Evolutionary conservation across 257 asterid genomes (phyloP).

Genomic region (Asclepias syriaca): DNA sequence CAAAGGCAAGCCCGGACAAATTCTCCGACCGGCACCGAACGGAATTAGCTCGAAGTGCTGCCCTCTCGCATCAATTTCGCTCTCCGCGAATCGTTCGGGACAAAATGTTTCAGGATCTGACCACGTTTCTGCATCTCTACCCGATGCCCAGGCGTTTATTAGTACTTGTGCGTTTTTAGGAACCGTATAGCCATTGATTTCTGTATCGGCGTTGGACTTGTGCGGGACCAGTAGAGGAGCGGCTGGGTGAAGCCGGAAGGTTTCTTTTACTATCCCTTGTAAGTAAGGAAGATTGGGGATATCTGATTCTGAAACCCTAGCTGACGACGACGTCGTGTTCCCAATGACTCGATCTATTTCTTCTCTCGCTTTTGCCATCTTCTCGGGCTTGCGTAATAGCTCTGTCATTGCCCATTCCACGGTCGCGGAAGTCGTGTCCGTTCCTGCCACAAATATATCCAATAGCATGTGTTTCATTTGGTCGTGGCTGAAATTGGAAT

Average conservation of each 20-base stretch:
- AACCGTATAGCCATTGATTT: neutral
- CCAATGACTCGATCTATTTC: constrained; percentile 18
- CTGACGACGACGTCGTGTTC: neutral
- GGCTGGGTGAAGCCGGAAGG: no score
- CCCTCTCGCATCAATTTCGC: constrained; percentile 25
- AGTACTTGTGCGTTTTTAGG: constrained; percentile 29
- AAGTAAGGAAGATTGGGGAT: neutral
- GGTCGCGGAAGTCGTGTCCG: neutral
- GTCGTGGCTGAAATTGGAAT: neutral
- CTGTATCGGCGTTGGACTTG: constrained; percentile 17
- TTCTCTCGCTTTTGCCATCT: neutral
- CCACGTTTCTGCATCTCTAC: constrained; percentile 28
- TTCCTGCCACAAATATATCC: neutral
- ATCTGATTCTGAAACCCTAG: constrained; percentile 21
- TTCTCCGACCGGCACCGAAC: no score
- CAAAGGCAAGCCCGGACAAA: no score
- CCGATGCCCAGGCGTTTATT: constrained; percentile 33
- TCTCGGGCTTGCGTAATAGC: neutral
- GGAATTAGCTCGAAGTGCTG: neutral
- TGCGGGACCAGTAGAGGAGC: constrained; percentile 25
- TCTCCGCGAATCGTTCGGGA: constrained; percentile 33
- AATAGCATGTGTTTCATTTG: neutral
- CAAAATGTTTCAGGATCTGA: constrained; percentile 11
- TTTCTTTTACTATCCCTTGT: no score
- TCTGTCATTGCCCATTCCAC: neutral